phyloP scores from a whole-genome alignment of 495 filamentous ascomycete species.

The Corynascus novoguineensis region DNA sequence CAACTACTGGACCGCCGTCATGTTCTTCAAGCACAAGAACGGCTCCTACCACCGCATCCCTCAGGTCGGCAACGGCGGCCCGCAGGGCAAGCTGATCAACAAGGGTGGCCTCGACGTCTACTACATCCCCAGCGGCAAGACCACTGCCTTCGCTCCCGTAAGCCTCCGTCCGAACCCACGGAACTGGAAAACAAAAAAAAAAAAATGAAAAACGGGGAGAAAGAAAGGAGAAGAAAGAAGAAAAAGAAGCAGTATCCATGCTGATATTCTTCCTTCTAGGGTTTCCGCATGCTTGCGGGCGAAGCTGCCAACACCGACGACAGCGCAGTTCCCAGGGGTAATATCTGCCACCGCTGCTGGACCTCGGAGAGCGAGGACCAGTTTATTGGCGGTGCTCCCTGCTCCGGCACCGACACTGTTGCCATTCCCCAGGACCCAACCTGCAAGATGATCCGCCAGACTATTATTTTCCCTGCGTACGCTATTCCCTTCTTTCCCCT shows the following conservation, averaged over 20 bases:
- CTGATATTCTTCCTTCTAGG: slow-evolving; percentile 35
- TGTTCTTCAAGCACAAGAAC: slow-evolving; percentile 59
- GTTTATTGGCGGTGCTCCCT: slow-evolving; percentile 45
- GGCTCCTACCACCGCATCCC: slow-evolving; percentile 64
- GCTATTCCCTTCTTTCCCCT: neutral
- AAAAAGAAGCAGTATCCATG: too few species aligned
- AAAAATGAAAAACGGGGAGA: too few species aligned
- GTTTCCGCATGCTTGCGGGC: slow-evolving; percentile 53
- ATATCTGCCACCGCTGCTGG: slow-evolving; percentile 56
- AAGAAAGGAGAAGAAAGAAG: too few species aligned
- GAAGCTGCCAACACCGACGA: slow-evolving; percentile 46
- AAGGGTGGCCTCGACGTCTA: slow-evolving; percentile 52
- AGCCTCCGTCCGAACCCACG: slow-evolving; percentile 9
- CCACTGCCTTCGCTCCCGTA: slow-evolving; percentile 53
- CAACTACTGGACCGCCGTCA: slow-evolving; percentile 74
- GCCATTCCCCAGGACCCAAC: slow-evolving; percentile 47
- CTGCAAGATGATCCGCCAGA: slow-evolving; percentile 55
- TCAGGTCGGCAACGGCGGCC: slow-evolving; percentile 55
- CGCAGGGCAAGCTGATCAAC: slow-evolving; percentile 60
- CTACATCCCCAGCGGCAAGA: slow-evolving; percentile 44
- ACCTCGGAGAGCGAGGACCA: slow-evolving; percentile 41
- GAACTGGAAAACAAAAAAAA: too few species aligned
- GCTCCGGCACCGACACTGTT: slow-evolving; percentile 47
- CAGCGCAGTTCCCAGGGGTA: slow-evolving; percentile 43
- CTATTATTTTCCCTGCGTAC: slow-evolving; percentile 51